These are phyloP conservation scores for Stenogyne calaminthoides DNA, from an alignment of 305 asterid species.

Conservation along the genomic window DNA sequence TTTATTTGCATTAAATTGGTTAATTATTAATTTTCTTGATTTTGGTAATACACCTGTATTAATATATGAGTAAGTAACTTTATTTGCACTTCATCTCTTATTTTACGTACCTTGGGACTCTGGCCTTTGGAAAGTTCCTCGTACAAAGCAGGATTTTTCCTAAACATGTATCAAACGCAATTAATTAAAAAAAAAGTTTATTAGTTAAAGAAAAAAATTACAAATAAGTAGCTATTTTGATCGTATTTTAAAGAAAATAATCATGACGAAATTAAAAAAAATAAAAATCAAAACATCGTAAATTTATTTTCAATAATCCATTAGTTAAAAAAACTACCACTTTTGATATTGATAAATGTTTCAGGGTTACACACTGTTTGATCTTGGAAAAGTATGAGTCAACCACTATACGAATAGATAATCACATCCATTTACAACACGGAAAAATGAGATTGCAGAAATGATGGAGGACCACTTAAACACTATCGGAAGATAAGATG, in stretches of 20 bases:
- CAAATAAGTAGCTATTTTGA: background rate
- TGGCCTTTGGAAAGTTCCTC: constrained; percentile 67
- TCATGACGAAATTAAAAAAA: too few species aligned
- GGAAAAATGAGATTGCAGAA: background rate
- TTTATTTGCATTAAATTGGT: background rate
- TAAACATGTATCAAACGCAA: constrained; percentile 17
- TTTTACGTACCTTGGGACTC: constrained; percentile 69
- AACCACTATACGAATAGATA: background rate
- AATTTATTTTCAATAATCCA: background rate
- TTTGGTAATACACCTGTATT: background rate
- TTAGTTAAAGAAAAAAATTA: too few species aligned
- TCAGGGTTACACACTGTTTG: background rate
- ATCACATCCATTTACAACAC: background rate
- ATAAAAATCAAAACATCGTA: too few species aligned
- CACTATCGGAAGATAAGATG: background rate
- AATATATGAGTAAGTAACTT: background rate
- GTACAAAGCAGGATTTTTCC: constrained; percentile 66
- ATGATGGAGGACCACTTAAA: background rate
- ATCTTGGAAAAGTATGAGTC: background rate
- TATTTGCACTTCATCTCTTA: background rate
- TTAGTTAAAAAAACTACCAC: background rate
- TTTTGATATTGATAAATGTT: background rate
- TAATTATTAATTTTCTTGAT: background rate
- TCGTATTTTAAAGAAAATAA: background rate
- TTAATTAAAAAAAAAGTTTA: too few species aligned